These are phyloP conservation scores for Royoungia palumana DNA, from an alignment of 768 basidiomycete genomes.

Conservation along the genomic window DNA sequence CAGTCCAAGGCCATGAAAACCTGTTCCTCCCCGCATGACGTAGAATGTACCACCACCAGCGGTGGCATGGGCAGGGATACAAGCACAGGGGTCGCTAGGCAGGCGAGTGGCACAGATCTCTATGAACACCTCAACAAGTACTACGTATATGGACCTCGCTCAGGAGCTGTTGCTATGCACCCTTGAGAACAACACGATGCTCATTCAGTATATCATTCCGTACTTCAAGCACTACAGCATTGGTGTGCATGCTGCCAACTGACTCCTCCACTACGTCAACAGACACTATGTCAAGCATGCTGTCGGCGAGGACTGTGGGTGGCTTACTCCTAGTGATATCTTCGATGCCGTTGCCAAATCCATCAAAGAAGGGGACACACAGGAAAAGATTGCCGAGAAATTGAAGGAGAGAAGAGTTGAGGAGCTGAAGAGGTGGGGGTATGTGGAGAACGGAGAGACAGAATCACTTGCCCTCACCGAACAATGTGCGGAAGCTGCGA, in stretches of 20 bases:
- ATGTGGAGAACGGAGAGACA: conserved; percentile 46
- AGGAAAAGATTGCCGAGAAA: conserved; percentile 51
- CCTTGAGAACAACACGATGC: conserved; percentile 61
- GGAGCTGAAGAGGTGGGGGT: conserved; percentile 74
- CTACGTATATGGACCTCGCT: conserved; percentile 55
- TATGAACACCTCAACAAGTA: conserved; percentile 74
- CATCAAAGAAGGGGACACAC: conserved; percentile 46
- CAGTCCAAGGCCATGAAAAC: conserved; percentile 46
- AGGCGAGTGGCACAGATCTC: conserved; percentile 59
- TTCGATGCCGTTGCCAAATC: conserved; percentile 52
- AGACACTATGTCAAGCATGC: conserved; percentile 73
- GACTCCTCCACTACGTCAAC: conserved; percentile 71
- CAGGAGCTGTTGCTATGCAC: conserved; percentile 60
- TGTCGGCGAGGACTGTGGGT: conserved; percentile 70
- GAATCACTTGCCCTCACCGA: conserved; percentile 56
- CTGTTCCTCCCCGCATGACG: too few relatives aligned
- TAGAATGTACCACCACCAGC: too few relatives aligned
- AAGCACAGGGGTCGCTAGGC: too few relatives aligned
- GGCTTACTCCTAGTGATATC: conserved; percentile 61
- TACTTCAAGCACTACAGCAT: conserved; percentile 68
- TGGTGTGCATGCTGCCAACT: conserved; percentile 64
- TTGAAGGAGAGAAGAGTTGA: conserved; percentile 53
- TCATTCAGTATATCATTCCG: conserved; percentile 68
- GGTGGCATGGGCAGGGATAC: too few relatives aligned
- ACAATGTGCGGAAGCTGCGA: conserved; percentile 72